Conservation (phyloP, 257 asterid species). For the Solanum lycopersicoides region DNA sequence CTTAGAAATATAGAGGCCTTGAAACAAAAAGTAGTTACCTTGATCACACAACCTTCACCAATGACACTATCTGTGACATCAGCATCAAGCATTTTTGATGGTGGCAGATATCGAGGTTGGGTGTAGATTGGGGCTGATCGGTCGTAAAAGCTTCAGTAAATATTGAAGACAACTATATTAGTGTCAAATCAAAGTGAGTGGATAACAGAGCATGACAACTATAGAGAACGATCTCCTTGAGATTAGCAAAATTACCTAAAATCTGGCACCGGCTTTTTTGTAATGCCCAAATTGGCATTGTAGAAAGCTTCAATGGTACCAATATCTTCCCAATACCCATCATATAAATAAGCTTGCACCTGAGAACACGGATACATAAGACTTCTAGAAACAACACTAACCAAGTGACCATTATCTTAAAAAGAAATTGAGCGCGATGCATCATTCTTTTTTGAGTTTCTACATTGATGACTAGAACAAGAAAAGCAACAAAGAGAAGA, state of each 20-base stretch:
- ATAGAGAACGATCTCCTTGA: neutral
- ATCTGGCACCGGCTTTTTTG: slow-evolving; percentile 91
- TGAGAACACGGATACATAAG: neutral
- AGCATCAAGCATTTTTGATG: slow-evolving; percentile 97
- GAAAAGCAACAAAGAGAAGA: neutral
- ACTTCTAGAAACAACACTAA: neutral
- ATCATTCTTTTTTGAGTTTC: neutral
- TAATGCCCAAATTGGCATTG: slow-evolving; percentile 89
- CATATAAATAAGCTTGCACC: slow-evolving; percentile 95
- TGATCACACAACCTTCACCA: slow-evolving; percentile 96
- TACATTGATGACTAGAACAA: neutral
- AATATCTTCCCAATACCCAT: slow-evolving; percentile 98
- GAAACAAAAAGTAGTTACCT: slow-evolving; percentile 36
- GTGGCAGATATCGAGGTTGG: slow-evolving; percentile 94
- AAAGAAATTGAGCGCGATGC: neutral
- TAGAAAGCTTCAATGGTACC: slow-evolving; percentile 98
- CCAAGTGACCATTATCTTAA: neutral
- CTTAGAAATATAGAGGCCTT: neutral
- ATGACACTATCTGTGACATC: slow-evolving; percentile 94
- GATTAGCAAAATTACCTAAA: slow-evolving; percentile 40
- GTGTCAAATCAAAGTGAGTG: neutral
- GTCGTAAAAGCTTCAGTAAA: slow-evolving; percentile 73
- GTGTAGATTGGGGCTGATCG: slow-evolving; percentile 95
- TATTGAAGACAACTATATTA: slow-evolving; percentile 4
- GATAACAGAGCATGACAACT: neutral